These are phyloP conservation scores for Eucalyptus tenuipes DNA, from an alignment of 345 rosid genomes.

Conservation along the genomic window DNA sequence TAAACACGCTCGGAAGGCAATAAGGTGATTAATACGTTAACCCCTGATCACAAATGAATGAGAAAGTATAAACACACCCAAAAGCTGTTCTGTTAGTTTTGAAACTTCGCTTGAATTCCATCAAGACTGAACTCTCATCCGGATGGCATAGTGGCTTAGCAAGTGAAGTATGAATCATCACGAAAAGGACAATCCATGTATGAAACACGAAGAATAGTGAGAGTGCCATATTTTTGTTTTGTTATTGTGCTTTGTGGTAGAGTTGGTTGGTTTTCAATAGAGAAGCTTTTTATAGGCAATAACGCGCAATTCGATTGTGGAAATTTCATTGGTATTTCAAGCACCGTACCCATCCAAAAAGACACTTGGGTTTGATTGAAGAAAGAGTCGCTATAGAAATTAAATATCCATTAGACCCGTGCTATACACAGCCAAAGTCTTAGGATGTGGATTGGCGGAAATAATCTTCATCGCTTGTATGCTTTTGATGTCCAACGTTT, in stretches of 20 bases:
- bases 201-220: fast-evolving
- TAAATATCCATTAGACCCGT: not conserved
- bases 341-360: not conserved
- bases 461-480: not conserved
- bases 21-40: no score
- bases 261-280: no score
- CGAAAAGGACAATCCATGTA: no score
- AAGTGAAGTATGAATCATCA: no score
- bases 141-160: no score
- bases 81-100: no score
- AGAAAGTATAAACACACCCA: no score
- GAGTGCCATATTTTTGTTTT: no score
- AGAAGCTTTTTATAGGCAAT: not conserved
- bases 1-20: not conserved
- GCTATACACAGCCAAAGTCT: not conserved
- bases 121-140: no score
- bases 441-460: not conserved
- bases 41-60: not conserved
- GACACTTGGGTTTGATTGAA: not conserved
- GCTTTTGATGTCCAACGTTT: not conserved
- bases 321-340: not conserved
- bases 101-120: no score
- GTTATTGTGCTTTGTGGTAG: no score
- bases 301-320: fast-evolving
- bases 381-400: not conserved